Evolutionary conservation across 306 rosid genomes (phyloP), one percentile per base, ranked within the genome.

Genomic region (Casuarina cunninghamiana): DNA sequence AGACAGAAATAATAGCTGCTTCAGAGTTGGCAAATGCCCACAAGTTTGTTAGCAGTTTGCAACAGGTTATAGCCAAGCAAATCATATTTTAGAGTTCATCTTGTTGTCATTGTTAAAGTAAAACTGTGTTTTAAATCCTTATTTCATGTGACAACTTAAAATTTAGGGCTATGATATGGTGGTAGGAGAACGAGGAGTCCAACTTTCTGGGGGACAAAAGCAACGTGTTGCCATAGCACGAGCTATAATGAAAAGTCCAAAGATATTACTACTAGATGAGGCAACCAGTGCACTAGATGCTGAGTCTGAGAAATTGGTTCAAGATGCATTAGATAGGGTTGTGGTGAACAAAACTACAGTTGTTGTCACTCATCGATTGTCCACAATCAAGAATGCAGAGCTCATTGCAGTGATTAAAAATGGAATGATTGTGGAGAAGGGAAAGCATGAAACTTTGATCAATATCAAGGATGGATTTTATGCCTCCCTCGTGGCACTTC

Each of bases 281-380:
- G 97, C 98, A 6, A 93, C 97, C 0, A 93, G 97, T 79, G 98
- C 98, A 7, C 81, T 93, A 39, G 98, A 93, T 17, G 95, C 92
- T 0, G 97, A 93, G 51, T 93, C 97, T 48, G 98, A 93, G 78
- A 90, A 89, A 77, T 90, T 93, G 12, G 98, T 93, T 58, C 98
- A 93, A 83, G 98, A 91, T 57, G 98, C 98, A 78, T 77, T 93
- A 13, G 97, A 93, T 60, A 87, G 63, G 71, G 97, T 93, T 6
- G 87, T 91, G 95, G 90, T 93, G 21, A 87, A 82, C 73, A 78
- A 95, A 35, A 93, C 98, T 19, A 91, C 98, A 0, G 86, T 91
- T 66, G 93, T 93, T 19, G 93, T 93, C 35, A 97, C 98, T 11
- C 98, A 93, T 79, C 86, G 95, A 32, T 73, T 93, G 1, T 91